Base-by-base conservation (phyloP, 1,139 yeast species). In the Hyphopichia fennica region DNA sequence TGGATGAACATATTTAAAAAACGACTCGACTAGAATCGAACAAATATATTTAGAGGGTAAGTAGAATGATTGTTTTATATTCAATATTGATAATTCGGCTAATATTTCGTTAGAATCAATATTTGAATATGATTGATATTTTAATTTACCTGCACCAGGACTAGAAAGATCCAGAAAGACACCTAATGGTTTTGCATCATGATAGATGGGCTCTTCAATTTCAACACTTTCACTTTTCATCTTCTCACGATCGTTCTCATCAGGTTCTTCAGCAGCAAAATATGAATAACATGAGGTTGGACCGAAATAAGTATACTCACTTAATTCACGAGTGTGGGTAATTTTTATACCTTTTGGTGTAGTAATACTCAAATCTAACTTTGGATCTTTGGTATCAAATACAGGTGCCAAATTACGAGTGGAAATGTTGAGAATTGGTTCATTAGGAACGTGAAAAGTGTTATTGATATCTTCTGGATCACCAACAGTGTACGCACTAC, bases 21-120 rank as follows among this genome's bases (percentile, higher is more conserved):
- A 88, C 65, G 82, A 83, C 72, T 89, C 96, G 53, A 89, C 87
- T 64, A 89, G 68, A 11, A 44, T 36, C 4, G 38, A 27, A 35
- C 49, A 43, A 14, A 51, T 39, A 20, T 37, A 30, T 15, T 41
- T 42, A 10, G 48, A 45, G 10, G 54, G 54, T 13, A 51, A 36
- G 11, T 43, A 39, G 35, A 51, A 51, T 10, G 51, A 45, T 16
- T 46, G 38, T 28, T 46, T 47, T 22, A 49, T 42, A 23, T 42
- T 41, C 17, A 51, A 44, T 3, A 51, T 42, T n/a, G 46, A 41
- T 32, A 49, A 22, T 34, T 51, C 54, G 17, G 48, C 31, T 4
- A 39, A 23, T 11, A 48, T 37, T 25, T 52, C 52, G 6, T 46
- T 48, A 2, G 45, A 37, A 32, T 45, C 51, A 20, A 37, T 37